Evolutionary conservation across 2,329 filamentous ascomycete genomes (phyloP), one percentile per base, ranked within the genome.

Genomic region (Diplocarpon mali): DNA sequence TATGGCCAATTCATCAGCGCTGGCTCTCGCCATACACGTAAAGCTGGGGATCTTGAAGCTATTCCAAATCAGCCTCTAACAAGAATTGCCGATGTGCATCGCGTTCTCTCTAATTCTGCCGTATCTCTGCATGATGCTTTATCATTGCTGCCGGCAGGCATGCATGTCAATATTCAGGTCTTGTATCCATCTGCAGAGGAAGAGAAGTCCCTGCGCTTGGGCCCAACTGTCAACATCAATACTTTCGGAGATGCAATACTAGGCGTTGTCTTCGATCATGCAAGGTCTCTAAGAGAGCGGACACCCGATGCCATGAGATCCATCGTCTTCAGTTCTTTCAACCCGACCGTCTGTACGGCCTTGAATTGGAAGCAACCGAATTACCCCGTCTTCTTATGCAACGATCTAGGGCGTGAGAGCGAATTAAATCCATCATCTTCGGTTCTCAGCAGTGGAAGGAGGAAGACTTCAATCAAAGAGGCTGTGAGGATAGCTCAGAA

Each of bases 281-380:
- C 89, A 2, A 77, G 90, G 36, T 56, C 75, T 57, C 51, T 86
- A 64, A 71, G 80, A 47, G 72, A 80, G 48, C 67, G 69, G 50
- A 79, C 77, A 1, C 79, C 85, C 8, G 80, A 86, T 44, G 77
- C 80, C 13, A 80, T 92, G 54, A 75, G 89, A 34, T 94, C 86
- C 11, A 82, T 98, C 42, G 86, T 95, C 10, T 95, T 98, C 63
- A 93, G 86, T 57, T 94, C 87, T 16, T 95, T 90, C 65, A 95
- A 94, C 61, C 73, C 85, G 11, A 83, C 82, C 52, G 76, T 96
- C 15, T 98, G 92, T 66, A 93, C 86, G 13, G 89, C 90, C 5
- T 68, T 98, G 57, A 98, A 98, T 65, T 98, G 92, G 92, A 98
- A 98, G 65, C 92, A 98, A 64, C 92, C 92, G 2, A 98, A 96